These are phyloP conservation scores for Aspergillus fischeri DNA, from an alignment of 2,329 filamentous ascomycete species.

Conservation along the genomic window DNA sequence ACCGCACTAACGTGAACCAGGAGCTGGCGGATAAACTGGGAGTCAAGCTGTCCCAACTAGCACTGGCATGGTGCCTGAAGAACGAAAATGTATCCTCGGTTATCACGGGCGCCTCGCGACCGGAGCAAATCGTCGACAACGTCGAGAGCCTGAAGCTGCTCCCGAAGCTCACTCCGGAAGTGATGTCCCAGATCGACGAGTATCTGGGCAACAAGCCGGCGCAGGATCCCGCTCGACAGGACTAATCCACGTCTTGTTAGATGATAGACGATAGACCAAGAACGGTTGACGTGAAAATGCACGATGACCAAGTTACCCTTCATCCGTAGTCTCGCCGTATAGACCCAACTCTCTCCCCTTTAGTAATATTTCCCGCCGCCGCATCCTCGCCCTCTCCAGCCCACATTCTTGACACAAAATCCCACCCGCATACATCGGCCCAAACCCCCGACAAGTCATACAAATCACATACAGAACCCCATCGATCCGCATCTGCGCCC, in stretches of 20 bases:
- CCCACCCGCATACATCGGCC: conserved; percentile 5
- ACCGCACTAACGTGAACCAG: conserved; percentile 3
- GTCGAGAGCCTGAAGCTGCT: conserved; percentile 44
- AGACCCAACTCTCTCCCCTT: not conserved
- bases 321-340: not conserved
- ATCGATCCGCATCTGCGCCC: conserved; percentile 17
- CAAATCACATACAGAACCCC: conserved; percentile 21
- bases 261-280: not conserved
- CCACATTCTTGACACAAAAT: conserved; percentile 13
- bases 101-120: conserved; percentile 41
- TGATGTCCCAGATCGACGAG: conserved; percentile 46
- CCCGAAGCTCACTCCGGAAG: conserved; percentile 40
- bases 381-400: not conserved
- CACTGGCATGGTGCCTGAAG: conserved; percentile 58
- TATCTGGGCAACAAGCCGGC: conserved; percentile 29
- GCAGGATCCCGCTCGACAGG: conserved; percentile 18
- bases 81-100: conserved; percentile 52
- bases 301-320: not conserved
- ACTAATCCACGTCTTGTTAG: not conserved
- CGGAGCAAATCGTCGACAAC: conserved; percentile 44
- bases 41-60: conserved; percentile 51
- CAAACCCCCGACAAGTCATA: conserved; percentile 18
- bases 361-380: not conserved
- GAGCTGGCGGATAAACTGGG: conserved; percentile 39
- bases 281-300: not conserved